phyloP scores from a whole-genome alignment of 371 early-diverging fungal species.

The Mucor indicus region DNA sequence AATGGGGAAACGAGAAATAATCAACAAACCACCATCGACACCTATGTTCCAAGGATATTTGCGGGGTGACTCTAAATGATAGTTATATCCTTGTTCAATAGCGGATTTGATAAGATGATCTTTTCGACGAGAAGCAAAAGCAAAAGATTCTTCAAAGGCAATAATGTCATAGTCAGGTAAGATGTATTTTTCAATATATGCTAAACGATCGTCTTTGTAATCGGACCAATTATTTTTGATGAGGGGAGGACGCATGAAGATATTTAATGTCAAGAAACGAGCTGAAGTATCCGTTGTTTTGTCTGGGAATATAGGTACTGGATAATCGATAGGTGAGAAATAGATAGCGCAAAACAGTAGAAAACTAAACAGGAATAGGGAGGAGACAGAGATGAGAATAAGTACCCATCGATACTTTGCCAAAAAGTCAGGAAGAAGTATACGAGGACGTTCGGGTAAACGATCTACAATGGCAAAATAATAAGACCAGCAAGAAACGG shows the following conservation, averaged over 20 bases:
- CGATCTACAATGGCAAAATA: conserved; percentile 13
- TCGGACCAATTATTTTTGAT: conserved; percentile 76
- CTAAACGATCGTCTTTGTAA: conserved; percentile 74
- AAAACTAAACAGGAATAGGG: conserved; percentile 28
- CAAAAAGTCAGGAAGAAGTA: conserved; percentile 25
- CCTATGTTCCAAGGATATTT: conserved; percentile 61
- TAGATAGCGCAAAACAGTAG: conserved; percentile 38
- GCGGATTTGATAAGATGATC: conserved; percentile 61
- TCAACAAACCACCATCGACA: conserved; percentile 80
- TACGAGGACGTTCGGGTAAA: conserved; percentile 20
- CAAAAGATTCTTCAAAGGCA: conserved; percentile 82
- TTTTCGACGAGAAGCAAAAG: conserved; percentile 64
- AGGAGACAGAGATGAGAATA: conserved; percentile 27
- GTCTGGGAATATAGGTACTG: conserved; percentile 31
- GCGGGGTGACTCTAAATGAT: conserved; percentile 57
- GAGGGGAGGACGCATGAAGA: conserved; percentile 85
- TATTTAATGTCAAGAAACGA: conserved; percentile 73
- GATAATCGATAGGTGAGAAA: conserved; percentile 29
- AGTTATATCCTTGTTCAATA: conserved; percentile 60
- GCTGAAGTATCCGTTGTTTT: conserved; percentile 34
- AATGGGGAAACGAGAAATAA: conserved; percentile 76
- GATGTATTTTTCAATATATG: conserved; percentile 59
- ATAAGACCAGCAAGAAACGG: conserved; percentile 26
- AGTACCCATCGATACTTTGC: conserved; percentile 27
- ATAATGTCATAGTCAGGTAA: conserved; percentile 77